Conservation (phyloP, 345 rosid species). For the Acer negundo region DNA sequence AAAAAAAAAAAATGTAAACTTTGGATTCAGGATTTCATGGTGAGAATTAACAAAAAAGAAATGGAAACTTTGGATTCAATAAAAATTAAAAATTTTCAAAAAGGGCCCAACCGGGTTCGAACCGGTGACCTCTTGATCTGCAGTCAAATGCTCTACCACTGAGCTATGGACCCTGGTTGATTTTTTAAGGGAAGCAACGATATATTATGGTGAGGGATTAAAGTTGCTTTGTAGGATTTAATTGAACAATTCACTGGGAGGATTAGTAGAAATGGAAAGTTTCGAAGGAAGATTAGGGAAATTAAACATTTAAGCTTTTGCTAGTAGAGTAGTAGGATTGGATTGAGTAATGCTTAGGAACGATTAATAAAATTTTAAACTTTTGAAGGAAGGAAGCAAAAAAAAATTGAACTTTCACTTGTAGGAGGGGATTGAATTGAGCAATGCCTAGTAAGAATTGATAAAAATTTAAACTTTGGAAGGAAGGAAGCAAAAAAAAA, state of each 20-base stretch:
- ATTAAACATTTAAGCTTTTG: neutral
- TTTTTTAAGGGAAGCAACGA: too few species aligned
- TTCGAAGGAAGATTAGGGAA: neutral
- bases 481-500: too few species aligned
- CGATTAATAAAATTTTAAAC: too few species aligned
- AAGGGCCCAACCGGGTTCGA: conserved; percentile 35
- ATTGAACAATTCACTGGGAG: neutral
- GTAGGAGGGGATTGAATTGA: too few species aligned
- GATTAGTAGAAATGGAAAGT: neutral
- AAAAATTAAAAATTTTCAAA: neutral
- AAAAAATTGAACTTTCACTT: neutral
- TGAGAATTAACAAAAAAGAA: too few species aligned
- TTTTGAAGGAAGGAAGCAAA: too few species aligned
- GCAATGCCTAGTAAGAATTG: too few species aligned
- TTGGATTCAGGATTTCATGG: neutral
- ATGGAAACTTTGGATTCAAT: neutral
- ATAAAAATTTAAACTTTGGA: too few species aligned
- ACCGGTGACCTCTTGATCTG: conserved; percentile 77
- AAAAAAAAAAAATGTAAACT: neutral
- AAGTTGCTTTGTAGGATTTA: neutral
- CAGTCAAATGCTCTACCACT: conserved; percentile 91
- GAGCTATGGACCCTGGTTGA: conserved; percentile 67
- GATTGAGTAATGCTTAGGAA: neutral
- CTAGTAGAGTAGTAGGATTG: neutral
- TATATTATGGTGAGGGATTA: too few species aligned